Evolutionary conservation across 2,329 filamentous ascomycete genomes (phyloP), one percentile per base, ranked within the genome.

Genomic region (Sarocladium brachiariae): DNA sequence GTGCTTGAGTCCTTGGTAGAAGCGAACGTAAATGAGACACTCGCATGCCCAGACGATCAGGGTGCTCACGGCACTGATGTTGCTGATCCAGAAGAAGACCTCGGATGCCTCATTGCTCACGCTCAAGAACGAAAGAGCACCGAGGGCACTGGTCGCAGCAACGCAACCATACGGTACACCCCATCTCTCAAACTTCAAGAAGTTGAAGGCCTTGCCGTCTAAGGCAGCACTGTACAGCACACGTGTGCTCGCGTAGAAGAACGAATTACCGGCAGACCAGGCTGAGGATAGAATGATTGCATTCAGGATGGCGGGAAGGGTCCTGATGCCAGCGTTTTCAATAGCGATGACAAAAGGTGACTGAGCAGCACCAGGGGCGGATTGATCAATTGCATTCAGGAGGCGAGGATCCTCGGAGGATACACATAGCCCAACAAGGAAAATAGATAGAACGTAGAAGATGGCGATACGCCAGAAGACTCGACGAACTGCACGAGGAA

Each of bases 1-100:
- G 13, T 75, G 76, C 16, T 76, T 69, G 19, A 86, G 76, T 1
- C 84, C 85, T 53, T 80, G 75, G 63, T 84, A 77, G 68, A 89
- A 90, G 38, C 79, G 76, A 45, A 89, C 69, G 64, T 86, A 89
- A 1, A 82, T 84, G 58, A 84, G 75, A 55, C 79, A 80, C 58
- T 87, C 82, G 56, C 81, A 77, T 16, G 78, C 75, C 76, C 84
- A 87, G 49, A 83, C 81, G 61, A 88, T 81, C 19, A 87, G 73
- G 52, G 84, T 81, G 6, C 84, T 85, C 10, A 87, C 82, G 23
- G 85, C 86, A 43, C 84, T 78, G 27, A 81, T 64, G 57, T 76
- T 78, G 56, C 78, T 71, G 56, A 81, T 77, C 78, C 77, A 81
- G 57, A 75, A 76, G 61, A 81, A 81, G 14, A 87, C 84, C 25